Percentiles rank a stretch among this genome's conserved stretches.
phyloP scores from a whole-genome alignment of 176 grass and related monocot species.

The Elymus sibiricus region DNA sequence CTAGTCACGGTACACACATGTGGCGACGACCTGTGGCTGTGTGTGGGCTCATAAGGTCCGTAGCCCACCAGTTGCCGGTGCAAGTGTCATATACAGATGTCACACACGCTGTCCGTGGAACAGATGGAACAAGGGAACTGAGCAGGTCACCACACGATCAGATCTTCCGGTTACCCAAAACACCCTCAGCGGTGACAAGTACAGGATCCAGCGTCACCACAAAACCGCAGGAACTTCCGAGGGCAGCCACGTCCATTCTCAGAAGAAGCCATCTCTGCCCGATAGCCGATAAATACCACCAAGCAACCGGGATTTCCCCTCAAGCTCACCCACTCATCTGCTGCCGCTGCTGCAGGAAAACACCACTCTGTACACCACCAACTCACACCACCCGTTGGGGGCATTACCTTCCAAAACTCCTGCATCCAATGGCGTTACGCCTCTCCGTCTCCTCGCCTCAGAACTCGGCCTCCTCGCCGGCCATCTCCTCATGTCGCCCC shows the following conservation, averaged over 20 bases:
- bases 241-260: constrained; percentile 23
- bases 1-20: neutral
- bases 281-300: constrained; percentile 25
- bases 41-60: neutral
- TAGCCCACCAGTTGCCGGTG: neutral
- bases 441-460: constrained; percentile 62
- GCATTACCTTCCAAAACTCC: constrained; percentile 20
- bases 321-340: constrained; percentile 40
- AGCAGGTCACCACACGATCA: constrained; percentile 23
- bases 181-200: neutral
- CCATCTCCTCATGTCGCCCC: constrained; percentile 51
- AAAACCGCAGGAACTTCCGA: neutral
- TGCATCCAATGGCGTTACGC: constrained; percentile 70
- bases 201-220: neutral
- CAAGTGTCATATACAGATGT: neutral
- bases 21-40: neutral
- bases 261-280: neutral
- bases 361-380: neutral
- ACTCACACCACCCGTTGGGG: constrained; percentile 1
- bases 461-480: constrained; percentile 30
- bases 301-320: constrained; percentile 29
- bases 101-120: neutral
- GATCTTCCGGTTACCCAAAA: neutral
- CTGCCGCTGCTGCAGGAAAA: constrained; percentile 2
- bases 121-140: neutral